Evolutionary conservation across 345 rosid species (phyloP).

Genomic region (Acer negundo): DNA sequence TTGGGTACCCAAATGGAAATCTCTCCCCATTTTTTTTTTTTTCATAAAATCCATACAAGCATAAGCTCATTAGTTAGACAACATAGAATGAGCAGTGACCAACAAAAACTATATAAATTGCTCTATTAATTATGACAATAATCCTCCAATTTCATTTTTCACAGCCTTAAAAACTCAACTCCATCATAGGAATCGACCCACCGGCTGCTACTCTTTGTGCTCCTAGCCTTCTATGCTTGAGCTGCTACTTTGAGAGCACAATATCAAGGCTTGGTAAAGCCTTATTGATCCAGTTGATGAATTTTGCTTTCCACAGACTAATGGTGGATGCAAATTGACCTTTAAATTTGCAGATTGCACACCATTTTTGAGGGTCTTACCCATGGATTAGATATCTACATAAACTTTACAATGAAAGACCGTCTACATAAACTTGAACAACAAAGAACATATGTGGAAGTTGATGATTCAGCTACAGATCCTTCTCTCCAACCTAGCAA

Average conservation of each 20-base stretch:
- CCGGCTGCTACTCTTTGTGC: constrained; percentile 90
- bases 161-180: constrained; percentile 44
- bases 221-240: constrained; percentile 41
- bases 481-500: not conserved
- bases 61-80: constrained; percentile 9
- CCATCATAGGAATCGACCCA: constrained; percentile 62
- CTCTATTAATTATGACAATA: constrained; percentile 3
- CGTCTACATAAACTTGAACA: not conserved
- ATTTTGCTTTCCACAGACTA: too few relatives aligned
- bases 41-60: constrained; percentile 26
- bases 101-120: not conserved
- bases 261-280: too few relatives aligned
- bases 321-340: not conserved
- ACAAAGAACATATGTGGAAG: not conserved
- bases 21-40: constrained; percentile 5
- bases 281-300: too few relatives aligned
- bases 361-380: not conserved
- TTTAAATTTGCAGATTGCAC: not conserved
- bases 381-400: not conserved
- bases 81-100: constrained; percentile 19
- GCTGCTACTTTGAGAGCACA: too few relatives aligned
- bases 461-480: constrained; percentile 7
- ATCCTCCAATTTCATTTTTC: constrained; percentile 5
- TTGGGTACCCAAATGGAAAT: constrained; percentile 15
- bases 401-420: not conserved